phyloP scores from a whole-genome alignment of 2,329 filamentous ascomycete species.

The Colletotrichum sp. region DNA sequence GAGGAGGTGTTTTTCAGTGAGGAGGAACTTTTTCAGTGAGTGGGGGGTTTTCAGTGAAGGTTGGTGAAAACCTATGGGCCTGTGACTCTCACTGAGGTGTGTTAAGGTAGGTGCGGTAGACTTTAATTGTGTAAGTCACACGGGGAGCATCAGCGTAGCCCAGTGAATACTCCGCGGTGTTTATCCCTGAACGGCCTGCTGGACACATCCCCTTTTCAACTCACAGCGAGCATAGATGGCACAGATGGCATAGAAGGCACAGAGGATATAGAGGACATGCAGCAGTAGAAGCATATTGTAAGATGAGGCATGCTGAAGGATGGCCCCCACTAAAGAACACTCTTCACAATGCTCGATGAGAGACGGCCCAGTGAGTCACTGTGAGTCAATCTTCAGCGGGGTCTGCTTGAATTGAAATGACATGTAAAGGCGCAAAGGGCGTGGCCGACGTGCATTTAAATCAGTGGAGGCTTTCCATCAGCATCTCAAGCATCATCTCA shows the following conservation, averaged over 20 bases:
- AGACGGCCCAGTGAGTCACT: neutral
- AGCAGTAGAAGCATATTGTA: neutral
- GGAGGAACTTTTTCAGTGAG: too few relatives aligned
- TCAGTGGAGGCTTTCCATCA: neutral
- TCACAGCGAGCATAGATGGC: too few relatives aligned
- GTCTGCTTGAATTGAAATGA: neutral
- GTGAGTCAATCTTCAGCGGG: neutral
- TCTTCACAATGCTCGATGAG: neutral
- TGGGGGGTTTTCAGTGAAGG: neutral
- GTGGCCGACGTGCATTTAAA: neutral
- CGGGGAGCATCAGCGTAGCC: too few relatives aligned
- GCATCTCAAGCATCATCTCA: neutral
- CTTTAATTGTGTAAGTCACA: too few relatives aligned
- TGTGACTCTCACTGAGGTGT: neutral
- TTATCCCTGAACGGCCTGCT: too few relatives aligned
- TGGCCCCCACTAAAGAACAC: too few relatives aligned
- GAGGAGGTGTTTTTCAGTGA: too few relatives aligned
- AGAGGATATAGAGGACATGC: too few relatives aligned
- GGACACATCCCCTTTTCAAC: too few relatives aligned
- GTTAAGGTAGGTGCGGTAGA: too few relatives aligned
- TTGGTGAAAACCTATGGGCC: fast-evolving
- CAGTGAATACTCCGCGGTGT: too few relatives aligned
- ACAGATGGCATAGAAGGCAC: too few relatives aligned
- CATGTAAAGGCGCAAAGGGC: neutral
- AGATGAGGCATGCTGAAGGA: neutral